These are phyloP conservation scores for Coemansia sp. DNA, from an alignment of 192 early-diverging fungal species.

Conservation along the genomic window DNA sequence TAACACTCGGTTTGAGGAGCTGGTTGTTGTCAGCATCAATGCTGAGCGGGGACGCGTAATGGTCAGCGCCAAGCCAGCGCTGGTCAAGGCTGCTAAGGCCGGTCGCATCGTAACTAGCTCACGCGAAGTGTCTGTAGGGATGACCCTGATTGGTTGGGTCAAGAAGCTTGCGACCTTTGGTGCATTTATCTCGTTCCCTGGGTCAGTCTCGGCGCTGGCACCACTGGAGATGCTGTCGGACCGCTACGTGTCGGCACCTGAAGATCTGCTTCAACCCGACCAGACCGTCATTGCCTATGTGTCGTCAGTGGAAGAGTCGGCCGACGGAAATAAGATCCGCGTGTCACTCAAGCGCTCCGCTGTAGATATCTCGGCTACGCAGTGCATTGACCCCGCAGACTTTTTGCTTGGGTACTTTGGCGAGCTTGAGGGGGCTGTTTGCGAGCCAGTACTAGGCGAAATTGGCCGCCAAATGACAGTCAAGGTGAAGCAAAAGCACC, in stretches of 20 bases:
- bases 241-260: constrained; percentile 58
- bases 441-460: constrained; percentile 49
- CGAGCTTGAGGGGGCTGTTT: constrained; percentile 39
- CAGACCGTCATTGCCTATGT: constrained; percentile 74
- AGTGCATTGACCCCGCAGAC: constrained; percentile 51
- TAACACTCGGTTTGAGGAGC: constrained; percentile 53
- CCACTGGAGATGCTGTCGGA: constrained; percentile 60
- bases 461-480: constrained; percentile 54
- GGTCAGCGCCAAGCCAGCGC: constrained; percentile 64
- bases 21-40: constrained; percentile 61
- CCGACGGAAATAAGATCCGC: constrained; percentile 50
- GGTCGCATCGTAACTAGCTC: constrained; percentile 42
- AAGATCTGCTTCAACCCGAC: constrained; percentile 56
- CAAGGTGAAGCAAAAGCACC: constrained; percentile 52
- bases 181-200: constrained; percentile 67
- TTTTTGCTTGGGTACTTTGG: constrained; percentile 59
- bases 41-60: constrained; percentile 47
- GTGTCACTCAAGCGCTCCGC: constrained; percentile 71
- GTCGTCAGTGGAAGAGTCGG: constrained; percentile 53
- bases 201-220: constrained; percentile 62
- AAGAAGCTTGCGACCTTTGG: constrained; percentile 59
- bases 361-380: constrained; percentile 36
- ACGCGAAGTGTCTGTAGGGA: constrained; percentile 56
- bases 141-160: constrained; percentile 67
- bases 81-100: constrained; percentile 61